These are phyloP conservation scores for Colletotrichum sp. DNA, from an alignment of 2,329 filamentous ascomycete species.

Conservation along the genomic window DNA sequence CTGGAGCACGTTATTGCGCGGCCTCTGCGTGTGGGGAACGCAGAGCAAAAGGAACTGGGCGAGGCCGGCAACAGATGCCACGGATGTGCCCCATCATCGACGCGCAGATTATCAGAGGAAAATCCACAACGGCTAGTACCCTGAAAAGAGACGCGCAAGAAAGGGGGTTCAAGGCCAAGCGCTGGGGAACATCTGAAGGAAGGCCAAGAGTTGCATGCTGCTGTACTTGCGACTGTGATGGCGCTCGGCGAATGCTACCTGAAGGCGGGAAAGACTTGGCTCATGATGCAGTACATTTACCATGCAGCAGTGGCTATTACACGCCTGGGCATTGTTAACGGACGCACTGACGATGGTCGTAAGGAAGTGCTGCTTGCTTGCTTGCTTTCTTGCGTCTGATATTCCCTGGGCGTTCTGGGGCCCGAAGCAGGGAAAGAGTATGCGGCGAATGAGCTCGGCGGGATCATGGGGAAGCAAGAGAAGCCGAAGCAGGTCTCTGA, in stretches of 20 bases:
- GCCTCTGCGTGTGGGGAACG: not conserved
- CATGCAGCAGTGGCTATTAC: not conserved
- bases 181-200: not conserved
- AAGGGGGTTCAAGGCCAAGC: not conserved
- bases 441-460: not conserved
- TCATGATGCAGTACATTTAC: not conserved
- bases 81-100: not conserved
- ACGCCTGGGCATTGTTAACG: not conserved
- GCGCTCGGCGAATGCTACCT: not conserved
- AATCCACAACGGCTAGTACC: not conserved
- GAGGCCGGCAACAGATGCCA: not conserved
- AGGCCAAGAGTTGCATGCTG: not conserved
- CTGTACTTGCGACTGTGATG: not conserved
- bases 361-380: not conserved
- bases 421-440: not conserved
- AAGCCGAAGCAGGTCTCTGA: conserved; percentile 44
- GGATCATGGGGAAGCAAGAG: conserved; percentile 29
- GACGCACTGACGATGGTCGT: conserved; percentile 6
- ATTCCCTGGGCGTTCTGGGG: not conserved
- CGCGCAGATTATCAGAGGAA: not conserved
- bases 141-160: not conserved
- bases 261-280: not conserved
- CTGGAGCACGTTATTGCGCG: not conserved
- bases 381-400: not conserved
- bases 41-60: not conserved